Conservation (phyloP, 1,284 basidiomycete genomes). For the Melampsora americana region DNA sequence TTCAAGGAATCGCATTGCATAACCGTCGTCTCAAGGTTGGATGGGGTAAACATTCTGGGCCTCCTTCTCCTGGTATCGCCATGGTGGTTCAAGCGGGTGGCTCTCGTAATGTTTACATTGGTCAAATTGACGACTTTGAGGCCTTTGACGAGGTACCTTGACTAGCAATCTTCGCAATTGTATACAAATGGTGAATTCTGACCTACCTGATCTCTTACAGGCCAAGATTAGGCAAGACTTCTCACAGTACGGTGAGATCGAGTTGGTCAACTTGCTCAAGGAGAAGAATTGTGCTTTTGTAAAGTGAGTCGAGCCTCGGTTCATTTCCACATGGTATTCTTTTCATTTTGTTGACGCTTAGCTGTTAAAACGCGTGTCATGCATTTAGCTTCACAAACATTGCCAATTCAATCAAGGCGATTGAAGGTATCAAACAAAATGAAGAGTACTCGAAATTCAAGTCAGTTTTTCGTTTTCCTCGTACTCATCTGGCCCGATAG, state of each 20-base stretch:
- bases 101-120: slow-evolving; percentile 89
- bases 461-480: slow-evolving; percentile 43
- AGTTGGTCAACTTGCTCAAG: slow-evolving; percentile 88
- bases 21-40: slow-evolving; percentile 87
- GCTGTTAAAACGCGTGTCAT: slow-evolving; percentile 5
- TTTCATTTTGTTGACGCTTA: slow-evolving; percentile 51
- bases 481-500: slow-evolving; percentile 54
- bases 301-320: slow-evolving; percentile 61
- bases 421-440: slow-evolving; percentile 76
- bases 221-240: slow-evolving; percentile 59
- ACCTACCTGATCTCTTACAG: background rate
- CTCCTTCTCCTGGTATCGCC: slow-evolving; percentile 73
- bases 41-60: slow-evolving; percentile 68
- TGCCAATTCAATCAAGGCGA: slow-evolving; percentile 89
- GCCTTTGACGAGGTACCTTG: slow-evolving; percentile 17
- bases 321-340: background rate
- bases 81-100: slow-evolving; percentile 83
- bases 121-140: slow-evolving; percentile 52
- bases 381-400: slow-evolving; percentile 63
- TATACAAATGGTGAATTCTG: background rate
- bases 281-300: slow-evolving; percentile 96
- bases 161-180: background rate
- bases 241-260: slow-evolving; percentile 53
- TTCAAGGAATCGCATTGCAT: slow-evolving; percentile 80
- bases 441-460: slow-evolving; percentile 50